Base-by-base conservation (phyloP, 305 asterid genomes). In the Fraxinus angustifolia region DNA sequence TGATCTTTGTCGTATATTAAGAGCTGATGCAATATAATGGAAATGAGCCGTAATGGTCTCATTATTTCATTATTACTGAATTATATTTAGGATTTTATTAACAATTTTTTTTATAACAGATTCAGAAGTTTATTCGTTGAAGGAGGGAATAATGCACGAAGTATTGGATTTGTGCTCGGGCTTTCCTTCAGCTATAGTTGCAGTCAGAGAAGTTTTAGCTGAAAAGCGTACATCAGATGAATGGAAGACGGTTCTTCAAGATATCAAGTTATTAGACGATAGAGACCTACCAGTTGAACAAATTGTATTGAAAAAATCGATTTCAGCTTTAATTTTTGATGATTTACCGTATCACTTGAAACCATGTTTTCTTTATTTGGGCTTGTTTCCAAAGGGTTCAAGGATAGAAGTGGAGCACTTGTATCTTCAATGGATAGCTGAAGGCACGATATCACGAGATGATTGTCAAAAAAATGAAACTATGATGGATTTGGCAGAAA, bases 321-420 rank as follows among this genome's bases (percentile, higher is more conserved):
- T 70, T 31, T 31, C 36, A 70, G 45, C 40, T 14, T 3, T 70
- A 35, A 23, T 8, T 28, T 84, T 77, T 36, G 19, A 58, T 16
- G 4, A 76, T 6, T 78, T 80, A 34, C 80, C 79, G 3, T 34
- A 36, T 80, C 16, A 60, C 26, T 26, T 77, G 79, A 84, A 84
- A 71, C 82, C 73, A 19, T 76, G 84, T 12, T 80, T 80, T 36
- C 58, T 84, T 10, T 73, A 81, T 53, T 35, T 84, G 78, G 80
- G 82, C 16, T 60, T 3, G 33, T 78, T 77, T 58, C 83, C 70
- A 31, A 42, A 6, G 0, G 34, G 26, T 68, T 73, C 40, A 10
- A 58, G 23, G 11, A 73, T 84, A 36, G 23, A 30, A 2, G 73
- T 38, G 21, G 84, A 84, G n/a, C 73, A 77, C 17, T 65, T 84